Conservation (phyloP, 1,284 basidiomycete genomes). For the Cutaneotrichosporon cutaneum region DNA sequence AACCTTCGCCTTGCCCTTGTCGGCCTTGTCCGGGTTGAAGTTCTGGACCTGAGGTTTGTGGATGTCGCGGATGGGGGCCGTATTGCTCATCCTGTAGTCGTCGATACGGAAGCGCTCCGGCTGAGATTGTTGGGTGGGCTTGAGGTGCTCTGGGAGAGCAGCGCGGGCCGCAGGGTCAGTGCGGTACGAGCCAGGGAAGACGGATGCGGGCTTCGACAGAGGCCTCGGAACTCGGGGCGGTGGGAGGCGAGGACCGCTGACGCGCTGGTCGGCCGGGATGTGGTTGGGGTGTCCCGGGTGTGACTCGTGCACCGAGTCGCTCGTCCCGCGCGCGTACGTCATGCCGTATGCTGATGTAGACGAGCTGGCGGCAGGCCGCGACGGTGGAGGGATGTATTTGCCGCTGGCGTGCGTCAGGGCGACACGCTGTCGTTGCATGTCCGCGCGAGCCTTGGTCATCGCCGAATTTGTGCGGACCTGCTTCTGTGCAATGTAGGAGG, state of each 20-base stretch:
- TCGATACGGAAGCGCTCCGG: slow-evolving; percentile 19
- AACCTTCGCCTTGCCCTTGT: slow-evolving; percentile 5
- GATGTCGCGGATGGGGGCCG: slow-evolving; percentile 6
- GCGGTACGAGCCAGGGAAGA: background rate
- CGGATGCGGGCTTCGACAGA: background rate
- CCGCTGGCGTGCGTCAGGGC: slow-evolving; percentile 46
- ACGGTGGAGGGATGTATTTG: slow-evolving; percentile 33
- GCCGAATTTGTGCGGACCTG: slow-evolving; percentile 16
- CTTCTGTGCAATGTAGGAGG: background rate
- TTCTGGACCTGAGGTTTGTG: slow-evolving; percentile 21
- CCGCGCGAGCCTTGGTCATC: slow-evolving; percentile 39
- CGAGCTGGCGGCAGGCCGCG: slow-evolving; percentile 5
- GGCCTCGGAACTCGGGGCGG: slow-evolving; percentile 21
- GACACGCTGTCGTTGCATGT: slow-evolving; percentile 40
- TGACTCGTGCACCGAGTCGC: background rate
- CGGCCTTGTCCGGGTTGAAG: slow-evolving; percentile 18
- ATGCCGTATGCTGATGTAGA: slow-evolving; percentile 1
- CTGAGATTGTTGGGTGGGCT: background rate
- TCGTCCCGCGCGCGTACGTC: background rate
- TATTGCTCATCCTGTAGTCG: background rate
- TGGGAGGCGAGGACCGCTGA: slow-evolving; percentile 5
- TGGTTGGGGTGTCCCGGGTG: background rate
- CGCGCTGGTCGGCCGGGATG: background rate
- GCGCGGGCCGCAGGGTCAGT: background rate
- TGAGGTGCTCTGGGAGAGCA: background rate